A percentile compares a stretch with the other conserved stretches of the same genome.
Evolutionary conservation across 2,329 filamentous ascomycete genomes (phyloP).

Genomic region (Microdochium trichocladiopsis): DNA sequence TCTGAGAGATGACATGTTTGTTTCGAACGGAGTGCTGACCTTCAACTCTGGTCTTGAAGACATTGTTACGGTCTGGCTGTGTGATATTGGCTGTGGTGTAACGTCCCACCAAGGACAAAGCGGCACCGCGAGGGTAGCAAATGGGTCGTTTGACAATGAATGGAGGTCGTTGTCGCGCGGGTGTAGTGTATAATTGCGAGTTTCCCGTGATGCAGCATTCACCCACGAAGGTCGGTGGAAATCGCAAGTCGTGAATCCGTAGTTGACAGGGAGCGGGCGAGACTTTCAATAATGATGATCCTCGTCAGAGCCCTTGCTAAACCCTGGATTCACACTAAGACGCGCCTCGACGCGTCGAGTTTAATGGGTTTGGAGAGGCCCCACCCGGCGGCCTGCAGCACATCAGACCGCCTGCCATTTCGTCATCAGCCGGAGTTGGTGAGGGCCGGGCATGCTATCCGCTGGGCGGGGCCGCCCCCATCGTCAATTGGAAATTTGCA

Average conservation of each 20-base stretch:
- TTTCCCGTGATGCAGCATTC: too few species aligned
- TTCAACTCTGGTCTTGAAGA: conserved; percentile 49
- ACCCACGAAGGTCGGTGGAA: too few species aligned
- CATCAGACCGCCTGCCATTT: not conserved
- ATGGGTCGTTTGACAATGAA: too few species aligned
- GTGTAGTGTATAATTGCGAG: too few species aligned
- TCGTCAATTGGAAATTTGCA: not conserved
- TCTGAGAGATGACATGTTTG: not conserved
- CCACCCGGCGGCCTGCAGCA: too few species aligned
- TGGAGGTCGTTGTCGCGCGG: too few species aligned
- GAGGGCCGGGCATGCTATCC: not conserved
- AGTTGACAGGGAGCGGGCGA: too few species aligned
- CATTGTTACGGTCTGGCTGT: conserved; percentile 24
- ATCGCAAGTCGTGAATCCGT: too few species aligned
- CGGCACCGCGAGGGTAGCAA: not conserved
- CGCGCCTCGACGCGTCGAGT: conserved; percentile 3
- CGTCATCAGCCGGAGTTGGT: not conserved
- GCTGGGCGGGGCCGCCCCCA: not conserved
- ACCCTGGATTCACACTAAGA: not conserved
- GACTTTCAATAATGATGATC: too few species aligned
- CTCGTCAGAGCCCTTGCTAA: too few species aligned
- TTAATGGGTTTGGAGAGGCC: conserved; percentile 1
- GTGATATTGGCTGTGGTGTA: not conserved
- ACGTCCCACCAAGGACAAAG: not conserved
- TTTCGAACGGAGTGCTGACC: conserved; percentile 9